A percentile compares a stretch with the other conserved stretches of the same genome.
phyloP scores from a whole-genome alignment of 345 rosid species.

The Bruguiera gymnorhiza region DNA sequence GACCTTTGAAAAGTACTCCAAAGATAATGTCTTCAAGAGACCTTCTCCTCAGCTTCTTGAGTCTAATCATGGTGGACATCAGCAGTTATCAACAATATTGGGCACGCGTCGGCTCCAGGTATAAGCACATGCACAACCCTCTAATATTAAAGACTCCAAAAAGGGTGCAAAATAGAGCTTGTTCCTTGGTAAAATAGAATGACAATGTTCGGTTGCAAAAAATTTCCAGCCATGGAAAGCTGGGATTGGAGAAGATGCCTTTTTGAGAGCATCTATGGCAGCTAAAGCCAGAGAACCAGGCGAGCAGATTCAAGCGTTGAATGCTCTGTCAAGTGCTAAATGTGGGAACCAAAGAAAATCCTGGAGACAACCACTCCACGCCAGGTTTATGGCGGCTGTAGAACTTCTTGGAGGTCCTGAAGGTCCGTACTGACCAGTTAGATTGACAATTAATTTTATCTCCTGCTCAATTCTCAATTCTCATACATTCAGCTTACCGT shows the following conservation, averaged over 20 bases:
- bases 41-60: background rate
- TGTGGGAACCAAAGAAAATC: constrained; percentile 19
- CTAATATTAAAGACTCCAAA: no score
- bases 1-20: background rate
- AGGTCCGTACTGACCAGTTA: constrained; percentile 3
- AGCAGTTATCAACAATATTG: background rate
- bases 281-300: background rate
- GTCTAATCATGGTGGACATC: background rate
- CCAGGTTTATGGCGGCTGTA: constrained; percentile 23
- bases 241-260: background rate
- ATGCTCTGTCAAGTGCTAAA: constrained; percentile 8
- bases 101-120: background rate
- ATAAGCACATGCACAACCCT: background rate
- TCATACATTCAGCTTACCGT: no score
- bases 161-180: background rate
- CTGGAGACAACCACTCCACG: constrained; percentile 34
- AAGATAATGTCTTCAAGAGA: background rate
- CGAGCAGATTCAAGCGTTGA: background rate
- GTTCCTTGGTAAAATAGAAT: background rate
- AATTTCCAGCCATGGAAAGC: background rate
- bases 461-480: background rate
- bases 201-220: background rate
- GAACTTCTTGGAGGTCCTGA: constrained; percentile 25
- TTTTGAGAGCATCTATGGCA: background rate
- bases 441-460: background rate